These are phyloP conservation scores for Beta lomatogona DNA, from an alignment of 179 eudicot genomes.

Conservation along the genomic window DNA sequence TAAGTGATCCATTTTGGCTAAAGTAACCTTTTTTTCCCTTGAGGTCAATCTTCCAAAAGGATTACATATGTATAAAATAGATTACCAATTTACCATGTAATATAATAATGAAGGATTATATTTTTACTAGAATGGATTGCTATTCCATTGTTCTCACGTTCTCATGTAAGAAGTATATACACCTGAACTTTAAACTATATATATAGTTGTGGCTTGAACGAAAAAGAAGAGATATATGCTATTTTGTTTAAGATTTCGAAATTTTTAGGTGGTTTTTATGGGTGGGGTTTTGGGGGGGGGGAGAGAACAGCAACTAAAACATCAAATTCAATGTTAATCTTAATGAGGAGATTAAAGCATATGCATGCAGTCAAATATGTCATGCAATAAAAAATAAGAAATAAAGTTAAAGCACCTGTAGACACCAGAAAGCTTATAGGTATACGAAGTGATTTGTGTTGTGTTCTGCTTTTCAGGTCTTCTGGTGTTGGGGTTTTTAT, in stretches of 20 bases:
- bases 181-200: too few relatives aligned
- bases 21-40: too few relatives aligned
- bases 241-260: neutral
- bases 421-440: neutral
- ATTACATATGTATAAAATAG: too few relatives aligned
- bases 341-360: neutral
- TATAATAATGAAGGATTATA: too few relatives aligned
- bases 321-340: neutral
- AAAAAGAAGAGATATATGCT: neutral
- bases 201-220: neutral
- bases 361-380: neutral
- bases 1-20: too few relatives aligned
- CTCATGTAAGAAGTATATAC: too few relatives aligned
- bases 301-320: neutral
- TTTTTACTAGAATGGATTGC: too few relatives aligned
- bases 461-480: constrained; percentile 53
- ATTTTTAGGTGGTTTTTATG: neutral
- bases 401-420: neutral
- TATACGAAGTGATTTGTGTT: neutral
- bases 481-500: constrained; percentile 77
- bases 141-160: too few relatives aligned
- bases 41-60: too few relatives aligned
- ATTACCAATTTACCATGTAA: too few relatives aligned
- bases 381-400: neutral
- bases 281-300: too few relatives aligned